Conservation (phyloP, 2,329 filamentous ascomycete genomes). For the Colletotrichum higginsianum region DNA sequence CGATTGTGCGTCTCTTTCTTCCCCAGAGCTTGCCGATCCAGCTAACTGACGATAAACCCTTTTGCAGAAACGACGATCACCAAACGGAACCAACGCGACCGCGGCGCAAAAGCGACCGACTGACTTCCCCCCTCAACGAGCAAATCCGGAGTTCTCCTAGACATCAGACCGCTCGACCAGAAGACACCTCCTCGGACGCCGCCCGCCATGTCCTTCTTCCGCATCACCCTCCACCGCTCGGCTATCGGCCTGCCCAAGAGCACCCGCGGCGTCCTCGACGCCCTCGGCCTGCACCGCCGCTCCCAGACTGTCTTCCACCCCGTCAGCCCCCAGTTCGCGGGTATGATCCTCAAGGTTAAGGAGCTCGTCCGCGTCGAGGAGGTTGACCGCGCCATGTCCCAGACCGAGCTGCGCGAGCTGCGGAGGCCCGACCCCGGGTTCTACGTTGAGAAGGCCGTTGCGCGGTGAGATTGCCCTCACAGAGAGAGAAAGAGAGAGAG, state of each 20-base stretch:
- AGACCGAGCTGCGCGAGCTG: slow-evolving; percentile 77
- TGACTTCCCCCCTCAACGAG: neutral
- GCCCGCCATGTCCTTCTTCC: slow-evolving; percentile 82
- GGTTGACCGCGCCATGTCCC: slow-evolving; percentile 76
- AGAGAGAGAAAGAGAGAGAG: neutral
- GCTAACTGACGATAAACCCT: neutral
- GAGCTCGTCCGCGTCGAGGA: slow-evolving; percentile 89
- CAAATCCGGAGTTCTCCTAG: neutral
- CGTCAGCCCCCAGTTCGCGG: slow-evolving; percentile 84
- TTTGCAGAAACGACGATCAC: slow-evolving; percentile 1
- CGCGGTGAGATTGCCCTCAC: slow-evolving; percentile 42
- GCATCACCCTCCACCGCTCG: slow-evolving; percentile 90
- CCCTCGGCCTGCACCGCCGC: slow-evolving; percentile 88
- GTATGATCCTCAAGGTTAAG: slow-evolving; percentile 95
- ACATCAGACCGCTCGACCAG: neutral
- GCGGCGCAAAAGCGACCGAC: neutral
- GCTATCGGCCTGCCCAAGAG: slow-evolving; percentile 89
- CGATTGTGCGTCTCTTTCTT: neutral
- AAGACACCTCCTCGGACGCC: neutral
- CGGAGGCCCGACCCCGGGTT: slow-evolving; percentile 86
- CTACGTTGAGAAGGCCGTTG: slow-evolving; percentile 76
- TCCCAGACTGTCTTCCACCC: slow-evolving; percentile 92
- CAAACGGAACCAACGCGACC: slow-evolving; percentile 8
- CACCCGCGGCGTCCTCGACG: slow-evolving; percentile 84
- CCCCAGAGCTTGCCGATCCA: neutral